Evolutionary conservation across 2,329 filamentous ascomycete species (phyloP), one percentile per base, ranked within the genome.

Genomic region (Nectriaceae sp.): DNA sequence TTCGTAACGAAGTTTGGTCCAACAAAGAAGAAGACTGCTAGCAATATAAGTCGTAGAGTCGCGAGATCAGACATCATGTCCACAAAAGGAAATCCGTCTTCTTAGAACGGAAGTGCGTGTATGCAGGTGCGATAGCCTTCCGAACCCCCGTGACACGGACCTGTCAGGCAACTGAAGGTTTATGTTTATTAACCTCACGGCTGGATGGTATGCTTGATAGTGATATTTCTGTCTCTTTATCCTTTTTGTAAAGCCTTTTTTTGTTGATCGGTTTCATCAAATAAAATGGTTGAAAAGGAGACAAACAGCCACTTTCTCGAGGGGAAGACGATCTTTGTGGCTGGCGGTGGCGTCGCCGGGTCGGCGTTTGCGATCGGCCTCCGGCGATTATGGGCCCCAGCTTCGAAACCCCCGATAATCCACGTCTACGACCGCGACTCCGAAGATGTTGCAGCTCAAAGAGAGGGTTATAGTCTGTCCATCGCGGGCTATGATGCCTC

Each of bases 291-390:
- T n/a, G n/a, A n/a, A n/a, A n/a, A n/a, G n/a, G n/a, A n/a, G n/a
- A n/a, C n/a, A n/a, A n/a, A n/a, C n/a, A 21, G 20, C n/a, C 66
- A 63, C 42, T 64, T 69, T 41, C 65, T 75, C 15, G 58, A 66
- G 4, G 65, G 67, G 13, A 75, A 75, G 55, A 70, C 64, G 29
- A 72, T 76, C 44, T 62, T 75, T 19, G 60, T 78, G 8, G 65
- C 70, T 4, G 75, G 75, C 4, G 72, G 63, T 18, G 75, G 75
- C 21, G 64, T 76, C 19, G 69, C 73, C 10, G 73, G 75, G 4
- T 66, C 72, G 11, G 61, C 72, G 5, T 77, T 78, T 46, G 68
- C 66, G 21, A 57, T 69, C 41, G 65, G 70, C 13, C 59, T 77
- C 8, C 64, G 62, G 26, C 70, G 69, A 42, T 63, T 68, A 3